Percentiles rank a stretch among this genome's conserved stretches.
phyloP scores from a whole-genome alignment of 352 stramenopile species.

The Phytophthora agathidicida region DNA sequence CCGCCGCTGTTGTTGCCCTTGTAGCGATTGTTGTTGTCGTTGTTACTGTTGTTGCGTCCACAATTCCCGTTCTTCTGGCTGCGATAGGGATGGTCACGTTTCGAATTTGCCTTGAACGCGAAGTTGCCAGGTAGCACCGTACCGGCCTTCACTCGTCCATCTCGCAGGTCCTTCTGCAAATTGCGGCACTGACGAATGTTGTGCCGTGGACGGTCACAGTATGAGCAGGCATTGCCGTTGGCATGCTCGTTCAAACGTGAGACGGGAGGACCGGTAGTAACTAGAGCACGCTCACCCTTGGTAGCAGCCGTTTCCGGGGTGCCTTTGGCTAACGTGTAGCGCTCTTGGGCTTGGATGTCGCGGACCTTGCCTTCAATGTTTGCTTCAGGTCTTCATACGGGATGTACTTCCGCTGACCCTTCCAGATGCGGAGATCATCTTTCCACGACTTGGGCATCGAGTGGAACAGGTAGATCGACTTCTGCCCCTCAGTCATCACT shows the following conservation, averaged over 20 bases:
- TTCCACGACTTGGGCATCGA: neutral
- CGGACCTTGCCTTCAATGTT: conserved; percentile 1
- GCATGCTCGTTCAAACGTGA: too few species aligned
- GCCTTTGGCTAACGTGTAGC: too few species aligned
- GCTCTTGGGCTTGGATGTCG: conserved; percentile 1
- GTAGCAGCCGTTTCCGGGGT: too few species aligned
- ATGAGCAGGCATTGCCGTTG: too few species aligned
- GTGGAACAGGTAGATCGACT: conserved; percentile 5
- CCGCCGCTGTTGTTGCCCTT: neutral
- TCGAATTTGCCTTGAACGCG: neutral
- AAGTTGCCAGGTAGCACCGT: conserved; percentile 1
- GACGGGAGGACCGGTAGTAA: too few species aligned
- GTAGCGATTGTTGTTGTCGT: neutral
- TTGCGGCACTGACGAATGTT: too few species aligned
- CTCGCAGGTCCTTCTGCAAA: too few species aligned
- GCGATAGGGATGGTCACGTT: neutral
- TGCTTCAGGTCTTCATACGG: conserved; percentile 2
- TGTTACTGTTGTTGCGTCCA: neutral
- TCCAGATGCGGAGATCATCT: conserved; percentile 2
- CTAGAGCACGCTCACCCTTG: too few species aligned
- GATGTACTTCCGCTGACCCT: conserved; percentile 2
- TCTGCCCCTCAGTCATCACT: conserved; percentile 2
- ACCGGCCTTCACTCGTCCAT: conserved; percentile 7
- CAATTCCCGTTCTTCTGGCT: neutral
- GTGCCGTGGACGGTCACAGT: too few species aligned